Base-by-base conservation (phyloP, 257 asterid species). In the Ajuga chamaepitys region DNA sequence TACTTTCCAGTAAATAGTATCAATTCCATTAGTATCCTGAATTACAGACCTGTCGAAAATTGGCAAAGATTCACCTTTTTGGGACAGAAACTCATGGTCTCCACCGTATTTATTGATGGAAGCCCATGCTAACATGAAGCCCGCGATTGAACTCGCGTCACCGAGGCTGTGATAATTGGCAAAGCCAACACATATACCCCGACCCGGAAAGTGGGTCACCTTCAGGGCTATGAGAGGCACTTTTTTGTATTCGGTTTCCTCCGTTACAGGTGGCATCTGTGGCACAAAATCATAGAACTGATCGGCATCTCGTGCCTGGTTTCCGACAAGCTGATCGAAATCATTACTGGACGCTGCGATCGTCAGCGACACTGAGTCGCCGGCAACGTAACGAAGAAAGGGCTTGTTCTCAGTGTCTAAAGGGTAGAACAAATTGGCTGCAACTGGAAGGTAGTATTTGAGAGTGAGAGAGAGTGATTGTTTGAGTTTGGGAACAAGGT, bases 381-480 rank as follows among this genome's bases (percentile, higher is more conserved):
- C 86, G 2, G 22, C 11, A 0, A 25, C 16, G 64, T 77, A 84
- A 35, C 81, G 78, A 1, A 84, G 2, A 0, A 58, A 7, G 2
- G 91, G 83, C 30, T 70, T 56, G 28, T 53, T 48, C 2, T 67
- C 32, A 3, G 66, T 13, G 63, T 40, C 58, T 1, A 28, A 17
- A n/a, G 87, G 84, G 69, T 37, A 53, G 42, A 78, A 54, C 18
- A 82, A 24, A 5, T 77, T 82, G 16, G 80, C 83, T 5, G 87
- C 79, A 0, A 75, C 18, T 0, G 87, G 86, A n/a, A 80, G 56
- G 69, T 69, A 80, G 74, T 80, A 77, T 34, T 54, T 66, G 41
- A 87, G 87, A 41, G 89, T 38, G 26, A 75, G 58, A 34, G 87
- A 78, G 62, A 85, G 86, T 2, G 91, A 88, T 3, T 72, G 32